Evolutionary conservation across 2,329 filamentous ascomycete genomes (phyloP).

Genomic region (Hyphodiscus sp.): DNA sequence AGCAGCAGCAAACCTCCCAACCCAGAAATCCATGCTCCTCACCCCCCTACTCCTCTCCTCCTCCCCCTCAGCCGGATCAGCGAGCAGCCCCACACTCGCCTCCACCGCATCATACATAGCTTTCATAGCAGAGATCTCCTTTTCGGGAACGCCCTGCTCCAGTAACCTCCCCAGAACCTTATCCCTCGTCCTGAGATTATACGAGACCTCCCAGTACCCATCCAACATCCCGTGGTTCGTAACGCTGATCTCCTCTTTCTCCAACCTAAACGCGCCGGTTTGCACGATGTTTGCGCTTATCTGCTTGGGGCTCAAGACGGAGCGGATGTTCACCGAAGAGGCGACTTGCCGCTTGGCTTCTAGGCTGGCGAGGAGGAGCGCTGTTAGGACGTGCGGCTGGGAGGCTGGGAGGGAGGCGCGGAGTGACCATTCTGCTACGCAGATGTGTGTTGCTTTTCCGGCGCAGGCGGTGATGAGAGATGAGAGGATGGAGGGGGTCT

Average conservation of each 20-base stretch:
- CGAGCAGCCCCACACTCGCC: constrained; percentile 7
- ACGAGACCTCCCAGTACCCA: constrained; percentile 40
- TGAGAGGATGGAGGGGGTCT: constrained; percentile 31
- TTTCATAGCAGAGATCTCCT: constrained; percentile 27
- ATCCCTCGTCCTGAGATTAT: constrained; percentile 24
- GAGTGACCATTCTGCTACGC: constrained; percentile 42
- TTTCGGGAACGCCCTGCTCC: constrained; percentile 22
- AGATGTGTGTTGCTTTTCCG: constrained; percentile 31
- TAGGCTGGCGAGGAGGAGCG: constrained; percentile 37
- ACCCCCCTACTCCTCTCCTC: constrained; percentile 28
- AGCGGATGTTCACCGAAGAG: constrained; percentile 42
- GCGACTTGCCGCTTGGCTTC: constrained; percentile 36
- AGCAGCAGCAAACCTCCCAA: constrained; percentile 9
- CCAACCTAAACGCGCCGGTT: constrained; percentile 18
- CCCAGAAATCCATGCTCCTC: constrained; percentile 40
- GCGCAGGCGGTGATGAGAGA: constrained; percentile 33
- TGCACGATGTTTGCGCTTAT: constrained; percentile 30
- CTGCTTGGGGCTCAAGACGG: constrained; percentile 35
- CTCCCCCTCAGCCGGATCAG: not conserved
- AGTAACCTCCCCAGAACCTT: constrained; percentile 32
- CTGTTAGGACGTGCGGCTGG: constrained; percentile 45
- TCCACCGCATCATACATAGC: constrained; percentile 20
- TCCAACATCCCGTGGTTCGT: constrained; percentile 37
- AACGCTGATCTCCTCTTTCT: constrained; percentile 34
- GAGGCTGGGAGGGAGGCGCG: constrained; percentile 33